These are phyloP conservation scores for Geosiphon pyriformis DNA, from an alignment of 192 early-diverging fungal species.

Conservation along the genomic window DNA sequence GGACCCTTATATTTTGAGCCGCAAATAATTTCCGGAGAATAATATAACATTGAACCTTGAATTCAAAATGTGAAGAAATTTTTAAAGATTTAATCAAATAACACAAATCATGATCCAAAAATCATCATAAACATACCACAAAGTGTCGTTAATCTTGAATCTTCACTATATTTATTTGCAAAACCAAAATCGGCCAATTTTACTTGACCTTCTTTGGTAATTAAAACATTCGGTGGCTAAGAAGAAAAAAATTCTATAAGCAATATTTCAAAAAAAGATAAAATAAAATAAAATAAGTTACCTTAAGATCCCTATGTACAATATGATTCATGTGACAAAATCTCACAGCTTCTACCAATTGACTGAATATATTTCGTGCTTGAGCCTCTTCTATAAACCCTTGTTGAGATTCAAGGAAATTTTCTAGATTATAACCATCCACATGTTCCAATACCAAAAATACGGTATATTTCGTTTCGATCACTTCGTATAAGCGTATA, in stretches of 20 bases:
- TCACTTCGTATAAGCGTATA: constrained; percentile 78
- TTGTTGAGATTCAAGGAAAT: constrained; percentile 72
- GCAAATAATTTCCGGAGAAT: constrained; percentile 85
- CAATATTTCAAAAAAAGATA: not conserved
- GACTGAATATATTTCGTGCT: constrained; percentile 79
- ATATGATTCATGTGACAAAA: constrained; percentile 70
- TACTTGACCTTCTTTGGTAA: constrained; percentile 64
- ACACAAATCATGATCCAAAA: too few species aligned
- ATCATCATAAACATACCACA: constrained; percentile 66
- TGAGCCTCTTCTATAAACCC: constrained; percentile 79
- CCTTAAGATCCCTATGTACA: constrained; percentile 86
- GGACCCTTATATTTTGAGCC: constrained; percentile 88
- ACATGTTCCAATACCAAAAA: constrained; percentile 88
- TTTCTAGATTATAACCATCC: constrained; percentile 67
- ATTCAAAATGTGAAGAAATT: constrained; percentile 32
- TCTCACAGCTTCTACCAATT: constrained; percentile 74
- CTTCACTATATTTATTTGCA: constrained; percentile 70
- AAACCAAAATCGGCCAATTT: constrained; percentile 93
- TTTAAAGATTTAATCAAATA: constrained; percentile 7
- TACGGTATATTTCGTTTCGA: constrained; percentile 72
- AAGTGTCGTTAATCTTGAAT: constrained; percentile 69
- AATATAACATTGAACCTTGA: constrained; percentile 77
- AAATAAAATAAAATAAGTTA: constrained; percentile 39
- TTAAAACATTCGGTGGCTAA: constrained; percentile 69
- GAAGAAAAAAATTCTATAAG: not conserved